Evolutionary conservation across 805 yeast species (phyloP).

Genomic region (Helenozyma rhizophorensis): DNA sequence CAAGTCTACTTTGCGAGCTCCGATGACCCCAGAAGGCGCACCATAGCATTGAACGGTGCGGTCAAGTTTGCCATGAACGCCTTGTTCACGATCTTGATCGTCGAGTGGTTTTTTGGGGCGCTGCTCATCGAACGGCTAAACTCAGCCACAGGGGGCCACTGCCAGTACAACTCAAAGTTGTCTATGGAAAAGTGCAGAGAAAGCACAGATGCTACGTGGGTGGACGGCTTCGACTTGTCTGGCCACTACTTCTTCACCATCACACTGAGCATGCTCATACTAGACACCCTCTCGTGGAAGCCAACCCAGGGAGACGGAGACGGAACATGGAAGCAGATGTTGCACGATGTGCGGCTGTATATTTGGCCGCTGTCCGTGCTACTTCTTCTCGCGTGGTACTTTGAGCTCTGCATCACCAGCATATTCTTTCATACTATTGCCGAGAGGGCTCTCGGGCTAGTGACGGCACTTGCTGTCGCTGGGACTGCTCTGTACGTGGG

Average conservation of each 20-base stretch:
- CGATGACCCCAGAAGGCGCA: slow-evolving; percentile 1
- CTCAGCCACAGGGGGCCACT: slow-evolving; percentile 13
- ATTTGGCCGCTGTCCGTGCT: too few species aligned
- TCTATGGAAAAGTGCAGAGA: slow-evolving; percentile 4
- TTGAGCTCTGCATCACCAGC: slow-evolving; percentile 12
- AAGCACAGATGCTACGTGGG: slow-evolving; percentile 6
- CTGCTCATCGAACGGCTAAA: slow-evolving; percentile 27
- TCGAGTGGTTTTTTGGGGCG: slow-evolving; percentile 33
- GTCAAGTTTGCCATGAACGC: too few species aligned
- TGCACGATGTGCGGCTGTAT: too few species aligned
- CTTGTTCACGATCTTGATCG: slow-evolving; percentile 1
- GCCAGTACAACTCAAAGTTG: slow-evolving; percentile 1
- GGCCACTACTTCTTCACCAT: slow-evolving; percentile 13
- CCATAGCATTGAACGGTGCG: too few species aligned
- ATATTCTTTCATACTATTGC: slow-evolving; percentile 13
- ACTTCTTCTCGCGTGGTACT: slow-evolving; percentile 8
- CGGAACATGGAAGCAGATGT: too few species aligned
- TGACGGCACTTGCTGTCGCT: too few species aligned
- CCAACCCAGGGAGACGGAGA: too few species aligned
- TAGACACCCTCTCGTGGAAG: not conserved
- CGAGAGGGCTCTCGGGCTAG: slow-evolving; percentile 11
- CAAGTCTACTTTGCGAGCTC: slow-evolving; percentile 5
- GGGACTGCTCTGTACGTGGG: too few species aligned
- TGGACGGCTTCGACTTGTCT: slow-evolving; percentile 13
- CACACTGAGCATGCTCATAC: slow-evolving; percentile 9